phyloP scores from a whole-genome alignment of 306 rosid species.

The Pyrus communis region DNA sequence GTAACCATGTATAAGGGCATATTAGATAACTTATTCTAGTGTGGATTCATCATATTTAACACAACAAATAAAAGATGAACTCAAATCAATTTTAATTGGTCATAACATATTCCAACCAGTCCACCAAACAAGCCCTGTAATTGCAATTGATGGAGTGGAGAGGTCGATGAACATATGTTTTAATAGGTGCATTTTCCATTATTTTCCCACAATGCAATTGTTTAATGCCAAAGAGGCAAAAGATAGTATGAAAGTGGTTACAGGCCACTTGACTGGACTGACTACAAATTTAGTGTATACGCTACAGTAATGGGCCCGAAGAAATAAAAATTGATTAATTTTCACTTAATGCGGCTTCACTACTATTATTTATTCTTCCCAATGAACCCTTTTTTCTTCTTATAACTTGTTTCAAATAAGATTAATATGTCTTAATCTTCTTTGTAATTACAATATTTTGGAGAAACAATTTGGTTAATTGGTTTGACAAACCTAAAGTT shows the following conservation, averaged over 20 bases:
- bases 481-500: neutral
- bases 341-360: constrained; percentile 16
- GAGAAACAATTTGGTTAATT: constrained; percentile 1
- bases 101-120: no score
- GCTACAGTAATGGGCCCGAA: constrained; percentile 22
- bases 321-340: neutral
- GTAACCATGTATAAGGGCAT: no score
- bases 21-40: no score
- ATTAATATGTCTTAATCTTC: neutral
- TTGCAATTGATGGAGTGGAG: constrained; percentile 26
- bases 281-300: constrained; percentile 6
- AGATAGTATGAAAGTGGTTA: constrained; percentile 26
- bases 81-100: no score
- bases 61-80: no score
- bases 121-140: neutral
- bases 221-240: constrained; percentile 21
- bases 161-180: neutral
- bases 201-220: neutral
- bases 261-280: constrained; percentile 25
- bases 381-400: neutral
- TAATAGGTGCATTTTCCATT: neutral
- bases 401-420: neutral
- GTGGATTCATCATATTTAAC: no score
- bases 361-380: neutral
- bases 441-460: neutral